These are phyloP conservation scores for Debaryomyces udenii DNA, from an alignment of 1,139 yeast species.

Conservation along the genomic window DNA sequence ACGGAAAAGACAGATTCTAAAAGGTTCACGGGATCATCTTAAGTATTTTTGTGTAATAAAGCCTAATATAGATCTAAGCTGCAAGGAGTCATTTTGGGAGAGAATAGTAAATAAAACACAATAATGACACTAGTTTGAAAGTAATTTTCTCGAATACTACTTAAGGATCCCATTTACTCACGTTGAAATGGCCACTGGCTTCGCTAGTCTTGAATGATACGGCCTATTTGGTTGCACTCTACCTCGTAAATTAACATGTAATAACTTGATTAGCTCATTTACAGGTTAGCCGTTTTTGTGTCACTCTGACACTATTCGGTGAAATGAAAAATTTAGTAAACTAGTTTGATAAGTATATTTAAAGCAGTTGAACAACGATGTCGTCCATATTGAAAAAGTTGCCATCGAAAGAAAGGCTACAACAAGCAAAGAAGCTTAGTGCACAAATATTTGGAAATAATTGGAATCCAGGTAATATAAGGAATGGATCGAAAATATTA, in stretches of 20 bases:
- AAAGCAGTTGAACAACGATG: slow-evolving; percentile 9
- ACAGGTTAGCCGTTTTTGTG: neutral
- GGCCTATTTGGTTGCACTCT: too few species aligned
- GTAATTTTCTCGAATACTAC: too few species aligned
- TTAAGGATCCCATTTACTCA: too few species aligned
- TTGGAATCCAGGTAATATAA: slow-evolving; percentile 64
- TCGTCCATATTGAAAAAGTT: slow-evolving; percentile 23
- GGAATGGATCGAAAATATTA: slow-evolving; percentile 80
- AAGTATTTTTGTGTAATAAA: too few species aligned
- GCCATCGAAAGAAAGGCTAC: slow-evolving; percentile 33
- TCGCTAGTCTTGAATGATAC: too few species aligned
- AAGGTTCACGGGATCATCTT: too few species aligned
- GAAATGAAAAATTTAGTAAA: slow-evolving; percentile 2
- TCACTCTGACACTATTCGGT: neutral
- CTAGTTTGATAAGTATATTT: neutral
- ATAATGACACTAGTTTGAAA: too few species aligned
- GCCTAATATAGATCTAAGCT: too few species aligned
- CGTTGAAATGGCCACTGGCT: too few species aligned
- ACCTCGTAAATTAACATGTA: neutral
- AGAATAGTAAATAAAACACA: too few species aligned
- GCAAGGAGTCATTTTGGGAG: too few species aligned
- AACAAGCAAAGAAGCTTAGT: slow-evolving; percentile 32
- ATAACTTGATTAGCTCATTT: neutral
- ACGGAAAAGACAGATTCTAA: too few species aligned
- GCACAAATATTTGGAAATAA: slow-evolving; percentile 37